Conservation (phyloP, 352 stramenopile species). For the Phytophthora pistaciae region DNA sequence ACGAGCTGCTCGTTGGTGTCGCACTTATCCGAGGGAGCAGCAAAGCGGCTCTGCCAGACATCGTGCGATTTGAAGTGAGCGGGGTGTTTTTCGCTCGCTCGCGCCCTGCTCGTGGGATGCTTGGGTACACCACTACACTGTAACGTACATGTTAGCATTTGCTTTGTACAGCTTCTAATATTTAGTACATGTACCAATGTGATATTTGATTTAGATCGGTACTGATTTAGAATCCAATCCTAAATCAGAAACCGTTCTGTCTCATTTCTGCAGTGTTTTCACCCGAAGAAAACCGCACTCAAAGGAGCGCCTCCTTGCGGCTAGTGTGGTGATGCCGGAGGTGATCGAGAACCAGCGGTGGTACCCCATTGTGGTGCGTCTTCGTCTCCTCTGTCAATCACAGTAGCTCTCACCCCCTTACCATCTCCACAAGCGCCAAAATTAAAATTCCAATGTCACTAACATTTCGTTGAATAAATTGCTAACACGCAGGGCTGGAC, state of each 20-base stretch:
- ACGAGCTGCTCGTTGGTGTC: too few relatives aligned
- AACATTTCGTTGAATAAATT: conserved; percentile 13
- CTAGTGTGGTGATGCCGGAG: conserved; percentile 48
- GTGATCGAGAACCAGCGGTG: conserved; percentile 91
- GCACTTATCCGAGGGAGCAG: too few relatives aligned
- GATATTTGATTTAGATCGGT: too few relatives aligned
- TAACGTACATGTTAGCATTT: too few relatives aligned
- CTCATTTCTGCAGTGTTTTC: conserved; percentile 12
- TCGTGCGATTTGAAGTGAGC: too few relatives aligned
- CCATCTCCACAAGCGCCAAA: background rate
- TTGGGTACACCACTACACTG: too few relatives aligned
- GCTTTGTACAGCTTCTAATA: too few relatives aligned
- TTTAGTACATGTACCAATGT: too few relatives aligned
- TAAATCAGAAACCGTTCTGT: conserved; percentile 15
- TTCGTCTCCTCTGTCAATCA: conserved; percentile 14
- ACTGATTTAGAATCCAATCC: too few relatives aligned
- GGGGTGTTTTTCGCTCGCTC: too few relatives aligned
- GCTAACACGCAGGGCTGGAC: conserved; percentile 70
- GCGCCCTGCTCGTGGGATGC: too few relatives aligned
- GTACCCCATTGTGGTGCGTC: conserved; percentile 78
- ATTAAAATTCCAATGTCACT: conserved; percentile 5
- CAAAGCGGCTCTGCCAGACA: too few relatives aligned
- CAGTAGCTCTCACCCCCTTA: background rate
- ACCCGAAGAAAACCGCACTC: conserved; percentile 16
- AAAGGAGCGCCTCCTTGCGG: conserved; percentile 3